These are phyloP conservation scores for Leptosphaerulina australis DNA, from an alignment of 2,329 filamentous ascomycete genomes.

Conservation along the genomic window DNA sequence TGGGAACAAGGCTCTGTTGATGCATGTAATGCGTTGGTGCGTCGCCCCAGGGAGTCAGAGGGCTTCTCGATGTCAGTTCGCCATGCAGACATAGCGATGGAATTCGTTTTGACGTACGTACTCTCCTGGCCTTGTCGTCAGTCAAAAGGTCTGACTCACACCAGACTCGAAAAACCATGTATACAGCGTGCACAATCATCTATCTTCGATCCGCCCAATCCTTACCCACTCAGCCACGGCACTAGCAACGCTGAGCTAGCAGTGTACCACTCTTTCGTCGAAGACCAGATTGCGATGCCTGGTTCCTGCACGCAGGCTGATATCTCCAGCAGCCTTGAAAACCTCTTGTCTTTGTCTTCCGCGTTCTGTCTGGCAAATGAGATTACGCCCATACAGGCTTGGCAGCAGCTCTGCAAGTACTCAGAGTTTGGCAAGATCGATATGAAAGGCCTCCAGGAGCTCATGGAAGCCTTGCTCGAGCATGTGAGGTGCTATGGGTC, in stretches of 20 bases:
- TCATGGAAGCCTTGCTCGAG: conserved; percentile 32
- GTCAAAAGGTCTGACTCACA: conserved; percentile 1
- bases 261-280: neutral
- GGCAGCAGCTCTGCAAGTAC: conserved; percentile 38
- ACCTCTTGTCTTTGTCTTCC: conserved; percentile 24
- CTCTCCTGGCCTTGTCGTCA: neutral
- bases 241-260: neutral
- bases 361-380: conserved; percentile 31
- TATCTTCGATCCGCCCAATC: conserved; percentile 8
- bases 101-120: conserved; percentile 46
- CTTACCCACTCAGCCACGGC: neutral
- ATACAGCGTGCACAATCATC: conserved; percentile 37
- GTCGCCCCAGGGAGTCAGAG: neutral
- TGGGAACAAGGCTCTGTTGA: neutral
- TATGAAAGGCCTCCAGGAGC: conserved; percentile 21
- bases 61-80: conserved; percentile 4
- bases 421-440: conserved; percentile 29
- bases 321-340: conserved; percentile 22
- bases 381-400: conserved; percentile 47
- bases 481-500: conserved; percentile 45
- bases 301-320: neutral
- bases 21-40: neutral
- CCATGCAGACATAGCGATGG: conserved; percentile 31
- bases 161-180: conserved; percentile 44
- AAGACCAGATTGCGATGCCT: neutral